A percentile compares a stretch with the other conserved stretches of the same genome.
These are phyloP conservation scores for Hordeum pubiflorum DNA, from an alignment of 202 grass and related monocot genomes.

Conservation along the genomic window DNA sequence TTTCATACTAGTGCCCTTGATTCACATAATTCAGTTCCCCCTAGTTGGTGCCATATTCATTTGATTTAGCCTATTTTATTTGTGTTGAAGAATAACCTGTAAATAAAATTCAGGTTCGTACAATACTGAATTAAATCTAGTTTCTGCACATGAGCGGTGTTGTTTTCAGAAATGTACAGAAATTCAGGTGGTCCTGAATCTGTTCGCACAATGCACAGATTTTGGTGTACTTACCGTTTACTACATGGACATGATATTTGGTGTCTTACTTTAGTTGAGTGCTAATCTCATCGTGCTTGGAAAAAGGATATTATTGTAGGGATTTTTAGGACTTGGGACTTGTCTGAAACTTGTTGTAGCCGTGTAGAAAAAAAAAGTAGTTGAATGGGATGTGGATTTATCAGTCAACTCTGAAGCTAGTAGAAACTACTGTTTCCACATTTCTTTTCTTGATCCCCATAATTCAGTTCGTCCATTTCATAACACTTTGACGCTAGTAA, in stretches of 20 bases:
- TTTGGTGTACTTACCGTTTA: no score
- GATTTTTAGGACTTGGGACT: not conserved
- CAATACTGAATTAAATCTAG: not conserved
- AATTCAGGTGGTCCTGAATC: no score
- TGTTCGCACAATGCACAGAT: no score
- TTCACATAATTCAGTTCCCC: not conserved
- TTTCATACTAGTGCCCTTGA: not conserved
- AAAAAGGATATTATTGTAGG: not conserved
- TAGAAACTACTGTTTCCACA: not conserved
- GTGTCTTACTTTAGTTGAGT: not conserved
- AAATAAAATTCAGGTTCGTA: not conserved
- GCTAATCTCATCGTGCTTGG: not conserved
- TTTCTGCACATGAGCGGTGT: no score
- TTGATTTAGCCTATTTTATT: no score
- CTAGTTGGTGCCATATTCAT: no score
- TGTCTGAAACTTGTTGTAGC: not conserved
- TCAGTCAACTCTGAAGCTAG: not conserved
- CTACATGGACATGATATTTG: no score
- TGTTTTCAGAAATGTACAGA: no score
- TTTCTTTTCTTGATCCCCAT: not conserved
- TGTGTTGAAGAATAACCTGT: no score
- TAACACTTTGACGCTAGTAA: not conserved
- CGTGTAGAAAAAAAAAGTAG: not conserved
- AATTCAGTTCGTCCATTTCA: not conserved
- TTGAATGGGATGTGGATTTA: no score